A percentile compares a stretch with the other conserved stretches of the same genome.
These are phyloP conservation scores for Coemansia sp. DNA, from an alignment of 192 early-diverging fungal species.

Conservation along the genomic window DNA sequence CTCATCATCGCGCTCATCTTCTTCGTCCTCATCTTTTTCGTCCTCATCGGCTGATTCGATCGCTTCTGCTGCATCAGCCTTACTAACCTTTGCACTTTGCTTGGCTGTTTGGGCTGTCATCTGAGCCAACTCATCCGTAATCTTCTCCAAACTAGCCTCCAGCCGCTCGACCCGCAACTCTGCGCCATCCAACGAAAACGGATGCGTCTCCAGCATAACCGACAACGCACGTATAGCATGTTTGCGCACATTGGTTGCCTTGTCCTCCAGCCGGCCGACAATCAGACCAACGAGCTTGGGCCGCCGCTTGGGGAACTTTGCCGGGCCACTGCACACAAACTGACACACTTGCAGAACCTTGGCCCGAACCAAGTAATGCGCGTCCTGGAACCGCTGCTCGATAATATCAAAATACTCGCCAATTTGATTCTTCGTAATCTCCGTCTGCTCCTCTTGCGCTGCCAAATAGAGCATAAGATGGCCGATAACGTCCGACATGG, in stretches of 20 bases:
- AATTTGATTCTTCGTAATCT: conserved; percentile 69
- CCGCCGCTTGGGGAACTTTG: conserved; percentile 75
- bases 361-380: conserved; percentile 78
- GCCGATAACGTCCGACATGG: conserved; percentile 87
- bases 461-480: conserved; percentile 79
- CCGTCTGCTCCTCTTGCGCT: conserved; percentile 67
- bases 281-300: conserved; percentile 68
- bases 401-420: conserved; percentile 88
- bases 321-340: conserved; percentile 73
- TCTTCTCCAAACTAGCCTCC: conserved; percentile 62
- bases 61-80: conserved; percentile 6
- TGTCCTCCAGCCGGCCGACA: conserved; percentile 84
- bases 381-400: conserved; percentile 89
- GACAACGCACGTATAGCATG: conserved; percentile 86
- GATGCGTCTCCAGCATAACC: conserved; percentile 80
- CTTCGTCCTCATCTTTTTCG: conserved; percentile 13
- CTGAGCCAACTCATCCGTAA: conserved; percentile 70
- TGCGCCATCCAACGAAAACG: conserved; percentile 86
- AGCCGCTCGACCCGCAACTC: conserved; percentile 72
- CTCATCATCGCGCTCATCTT: conserved; percentile 34
- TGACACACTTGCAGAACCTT: conserved; percentile 85
- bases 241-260: conserved; percentile 84
- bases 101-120: conserved; percentile 32
- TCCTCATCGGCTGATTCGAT: conserved; percentile 7
- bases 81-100: conserved; percentile 25